Conservation (phyloP, 2,329 filamentous ascomycete genomes). For the Passalora sequoiae region DNA sequence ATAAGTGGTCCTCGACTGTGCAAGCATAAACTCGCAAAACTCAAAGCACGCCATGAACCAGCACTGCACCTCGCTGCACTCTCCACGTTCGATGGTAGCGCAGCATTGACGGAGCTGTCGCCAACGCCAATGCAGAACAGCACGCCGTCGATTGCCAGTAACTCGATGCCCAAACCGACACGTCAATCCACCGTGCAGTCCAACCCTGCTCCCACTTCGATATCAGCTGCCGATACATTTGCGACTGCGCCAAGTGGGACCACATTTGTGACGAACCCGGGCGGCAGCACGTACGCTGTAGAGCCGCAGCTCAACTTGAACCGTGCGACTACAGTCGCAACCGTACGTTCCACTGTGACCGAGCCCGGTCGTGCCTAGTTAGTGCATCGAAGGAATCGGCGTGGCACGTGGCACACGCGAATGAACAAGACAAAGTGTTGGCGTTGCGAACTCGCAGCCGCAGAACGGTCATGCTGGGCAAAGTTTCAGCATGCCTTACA, state of each 20-base stretch:
- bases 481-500: constrained; percentile 15
- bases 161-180: not conserved
- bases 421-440: constrained; percentile 28
- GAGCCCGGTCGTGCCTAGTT: constrained; percentile 17
- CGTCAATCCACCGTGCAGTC: constrained; percentile 1
- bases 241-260: constrained; percentile 6
- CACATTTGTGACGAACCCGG: constrained; percentile 8
- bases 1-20: constrained; percentile 8
- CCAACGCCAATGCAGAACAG: not conserved
- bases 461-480: constrained; percentile 14
- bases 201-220: constrained; percentile 2
- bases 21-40: constrained; percentile 14
- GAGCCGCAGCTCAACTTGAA: no score
- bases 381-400: constrained; percentile 21
- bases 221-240: constrained; percentile 8
- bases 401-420: constrained; percentile 26
- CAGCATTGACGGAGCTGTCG: not conserved
- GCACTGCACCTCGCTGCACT: not conserved
- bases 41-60: constrained; percentile 2
- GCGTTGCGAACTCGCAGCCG: constrained; percentile 23
- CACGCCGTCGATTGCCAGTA: not conserved
- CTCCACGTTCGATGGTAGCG: constrained; percentile 5
- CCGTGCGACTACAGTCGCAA: not conserved
- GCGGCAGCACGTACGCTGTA: constrained; percentile 4
- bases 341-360: not conserved